Base-by-base conservation (phyloP, 2,329 filamentous ascomycete genomes). In the Cladophialophora immunda region DNA sequence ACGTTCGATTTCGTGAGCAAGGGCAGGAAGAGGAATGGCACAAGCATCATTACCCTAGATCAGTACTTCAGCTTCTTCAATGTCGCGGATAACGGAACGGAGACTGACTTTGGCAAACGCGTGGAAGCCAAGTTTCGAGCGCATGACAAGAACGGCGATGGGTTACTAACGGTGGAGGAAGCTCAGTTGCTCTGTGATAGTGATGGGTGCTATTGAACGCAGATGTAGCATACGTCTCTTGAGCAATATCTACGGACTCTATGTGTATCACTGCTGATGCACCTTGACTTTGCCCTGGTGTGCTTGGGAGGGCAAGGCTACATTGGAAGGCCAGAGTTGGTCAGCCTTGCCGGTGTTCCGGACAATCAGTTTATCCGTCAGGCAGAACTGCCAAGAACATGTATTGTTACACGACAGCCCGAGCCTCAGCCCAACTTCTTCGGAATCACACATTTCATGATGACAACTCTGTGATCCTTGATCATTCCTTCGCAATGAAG, bases 31-130 rank as follows among this genome's bases (percentile, higher is more conserved):
- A 47, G 34, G 7, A 61, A 61, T 4, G 58, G 58, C 5, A 50
- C 30, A 22, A 38, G 25, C 15, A 27, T 62, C 13, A 56, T 62
- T 41, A 55, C 47, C 17, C 53, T 62, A 2, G 60, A 62, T n/a
- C 41, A 62, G 17, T 62, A 55, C 36, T 55, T 56, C 4, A 34
- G 52, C 27, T 56, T 41, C 29, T 62, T 62, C 60, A 62, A 62
- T 19, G 52, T 62, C 22, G 27, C 60, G 5, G n/a, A 32, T 6
- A 17, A 22, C 5, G 17, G 13, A 2, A 54, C 17, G 15, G 19
- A 29, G n/a, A 22, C 32, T n/a, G 52, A 19, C 15, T 62, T 56
- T 27, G 52, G 41, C 7, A 55, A 45, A 50, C 17, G 27, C 36
- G 60, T 62, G 9, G 50, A 45, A 13, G 60, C 60, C 7, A 62